Percentiles rank a stretch among this genome's conserved stretches.
Conservation (phyloP, 83 land plant species). For the Picea engelmannii region DNA sequence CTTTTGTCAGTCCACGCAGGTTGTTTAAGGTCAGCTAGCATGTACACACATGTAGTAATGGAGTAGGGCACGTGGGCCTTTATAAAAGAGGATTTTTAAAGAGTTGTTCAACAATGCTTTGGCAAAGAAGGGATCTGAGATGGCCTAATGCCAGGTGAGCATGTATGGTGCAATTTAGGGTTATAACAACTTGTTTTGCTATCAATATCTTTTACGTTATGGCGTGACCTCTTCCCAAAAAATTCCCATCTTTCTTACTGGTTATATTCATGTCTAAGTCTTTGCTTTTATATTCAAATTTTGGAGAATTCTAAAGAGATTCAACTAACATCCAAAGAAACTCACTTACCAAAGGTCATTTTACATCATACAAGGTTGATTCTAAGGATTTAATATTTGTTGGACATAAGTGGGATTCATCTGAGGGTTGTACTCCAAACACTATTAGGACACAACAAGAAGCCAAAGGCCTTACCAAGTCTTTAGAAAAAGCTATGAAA, state of each 20-base stretch:
- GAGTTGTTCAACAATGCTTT: no score
- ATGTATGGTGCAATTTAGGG: no score
- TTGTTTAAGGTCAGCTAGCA: no score
- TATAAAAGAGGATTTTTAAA: no score
- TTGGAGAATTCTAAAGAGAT: neutral
- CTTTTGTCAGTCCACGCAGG: no score
- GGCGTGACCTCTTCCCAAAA: neutral
- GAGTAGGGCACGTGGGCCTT: no score
- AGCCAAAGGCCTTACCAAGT: neutral
- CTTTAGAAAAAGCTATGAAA: no score
- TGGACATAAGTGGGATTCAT: slow-evolving; percentile 9
- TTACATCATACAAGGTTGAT: slow-evolving; percentile 27
- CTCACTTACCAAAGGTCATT: slow-evolving; percentile 33
- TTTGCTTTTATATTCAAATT: neutral
- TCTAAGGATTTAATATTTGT: slow-evolving; percentile 20
- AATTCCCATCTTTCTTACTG: neutral
- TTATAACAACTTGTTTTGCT: no score
- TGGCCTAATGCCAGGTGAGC: no score
- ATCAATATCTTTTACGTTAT: neutral
- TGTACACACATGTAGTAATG: no score
- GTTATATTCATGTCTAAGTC: neutral
- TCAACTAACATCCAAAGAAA: neutral
- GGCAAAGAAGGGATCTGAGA: no score
- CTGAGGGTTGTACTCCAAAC: neutral
- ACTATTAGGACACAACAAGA: neutral